These are phyloP conservation scores for Quercus lobata DNA, from an alignment of 331 rosid genomes.

Conservation along the genomic window DNA sequence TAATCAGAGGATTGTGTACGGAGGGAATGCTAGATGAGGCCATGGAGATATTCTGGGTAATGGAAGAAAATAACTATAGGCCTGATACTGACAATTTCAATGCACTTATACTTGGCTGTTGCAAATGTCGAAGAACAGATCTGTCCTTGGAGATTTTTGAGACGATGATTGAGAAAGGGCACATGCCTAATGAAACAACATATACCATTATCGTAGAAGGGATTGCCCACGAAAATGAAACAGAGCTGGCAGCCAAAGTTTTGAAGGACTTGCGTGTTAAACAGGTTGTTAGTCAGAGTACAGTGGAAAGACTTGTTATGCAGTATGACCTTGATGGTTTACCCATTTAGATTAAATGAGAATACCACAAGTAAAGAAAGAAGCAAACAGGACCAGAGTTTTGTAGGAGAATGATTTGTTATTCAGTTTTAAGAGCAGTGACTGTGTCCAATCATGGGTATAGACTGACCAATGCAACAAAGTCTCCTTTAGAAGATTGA, in stretches of 20 bases:
- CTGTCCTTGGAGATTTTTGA: conserved; percentile 54
- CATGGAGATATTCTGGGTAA: conserved; percentile 58
- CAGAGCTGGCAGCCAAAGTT: conserved; percentile 54
- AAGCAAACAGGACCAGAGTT: conserved; percentile 11
- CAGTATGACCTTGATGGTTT: conserved; percentile 59
- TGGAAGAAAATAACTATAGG: conserved; percentile 59
- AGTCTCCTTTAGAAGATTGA: conserved; percentile 11
- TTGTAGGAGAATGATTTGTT: not conserved
- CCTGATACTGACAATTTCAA: conserved; percentile 75
- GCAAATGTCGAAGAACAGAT: conserved; percentile 70
- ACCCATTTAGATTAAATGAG: conserved; percentile 17
- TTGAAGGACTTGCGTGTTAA: conserved; percentile 51
- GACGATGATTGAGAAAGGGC: conserved; percentile 66
- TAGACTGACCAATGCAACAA: not conserved
- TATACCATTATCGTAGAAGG: conserved; percentile 81
- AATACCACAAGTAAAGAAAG: conserved; percentile 1
- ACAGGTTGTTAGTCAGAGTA: conserved; percentile 52
- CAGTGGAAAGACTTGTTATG: conserved; percentile 68
- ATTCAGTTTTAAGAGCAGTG: conserved; percentile 4
- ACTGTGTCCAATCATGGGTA: not conserved
- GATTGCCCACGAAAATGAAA: conserved; percentile 62
- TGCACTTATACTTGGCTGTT: conserved; percentile 69
- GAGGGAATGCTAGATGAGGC: conserved; percentile 88
- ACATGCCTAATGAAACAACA: conserved; percentile 73
- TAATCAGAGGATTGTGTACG: conserved; percentile 79